Base-by-base conservation (phyloP, 2,329 filamentous ascomycete species). In the Pseudogymnoascus sp. region DNA sequence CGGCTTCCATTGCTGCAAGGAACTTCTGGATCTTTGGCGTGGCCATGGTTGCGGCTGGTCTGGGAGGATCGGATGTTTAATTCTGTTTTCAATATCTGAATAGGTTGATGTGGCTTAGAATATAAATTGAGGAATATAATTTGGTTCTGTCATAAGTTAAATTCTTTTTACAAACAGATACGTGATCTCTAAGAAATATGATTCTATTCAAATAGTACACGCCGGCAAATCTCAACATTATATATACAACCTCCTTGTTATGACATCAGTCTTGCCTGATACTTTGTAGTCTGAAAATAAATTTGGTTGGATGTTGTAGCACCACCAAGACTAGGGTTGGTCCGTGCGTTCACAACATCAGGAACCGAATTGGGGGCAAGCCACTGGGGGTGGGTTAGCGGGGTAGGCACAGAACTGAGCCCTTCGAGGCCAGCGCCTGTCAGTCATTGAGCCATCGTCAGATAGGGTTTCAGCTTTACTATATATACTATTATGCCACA, bases 221-320 rank as follows among this genome's bases (percentile, higher is more conserved):
- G 16, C n/a, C 4, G 25, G 49, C 28, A 11, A 16, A 34, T 14
- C 3, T 18, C 16, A 34, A 21, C n/a, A 7, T 56, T 12, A 34
- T 14, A 34, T 56, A 56, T 36, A 21, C 7, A 21, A 56, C 16
- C 11, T 53, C 28, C 5, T 18, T 3, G 49, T 34, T 21, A 56
- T 56, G 49, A 56, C 49, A 56, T 56, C 49, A 56, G 11, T 7
- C 49, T 56, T 56, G 16, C 28, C 49, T 56, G 49, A 56, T 21
- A 21, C 49, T 34, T 18, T 34, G 28, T 56, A 3, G 9, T 34
- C 12, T 31, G 49, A 34, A 49, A 49, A 7, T 16, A 46, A 46
- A 18, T 46, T 16, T 31, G 14, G 46, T 11, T 53, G 14, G 23
- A 53, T 28, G 25, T 31, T 53, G 12, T 5, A 12, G 18, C 18